These are phyloP conservation scores for Scutellaria baicalensis DNA, from an alignment of 257 asterid species.

Conservation along the genomic window DNA sequence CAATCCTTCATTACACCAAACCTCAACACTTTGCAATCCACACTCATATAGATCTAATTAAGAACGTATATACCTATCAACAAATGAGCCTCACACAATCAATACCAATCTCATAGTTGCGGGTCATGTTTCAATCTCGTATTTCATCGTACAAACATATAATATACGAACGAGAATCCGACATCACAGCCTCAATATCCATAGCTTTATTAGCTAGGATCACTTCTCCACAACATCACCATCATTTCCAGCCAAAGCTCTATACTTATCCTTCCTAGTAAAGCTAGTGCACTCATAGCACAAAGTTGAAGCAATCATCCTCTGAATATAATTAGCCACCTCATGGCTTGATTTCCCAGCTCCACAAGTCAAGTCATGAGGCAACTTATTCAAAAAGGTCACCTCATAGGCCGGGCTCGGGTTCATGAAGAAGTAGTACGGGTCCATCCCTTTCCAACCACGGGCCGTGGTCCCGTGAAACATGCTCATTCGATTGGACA, in stretches of 20 bases:
- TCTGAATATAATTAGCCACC: constrained; percentile 71
- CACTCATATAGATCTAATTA: no score
- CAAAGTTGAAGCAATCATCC: constrained; percentile 50
- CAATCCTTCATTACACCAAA: background rate
- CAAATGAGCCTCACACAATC: no score
- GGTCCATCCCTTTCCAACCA: constrained; percentile 88
- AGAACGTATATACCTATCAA: no score
- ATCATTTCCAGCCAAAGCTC: constrained; percentile 74
- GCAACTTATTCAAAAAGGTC: constrained; percentile 57
- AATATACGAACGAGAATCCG: background rate
- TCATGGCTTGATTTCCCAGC: constrained; percentile 73
- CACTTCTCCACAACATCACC: constrained; percentile 42
- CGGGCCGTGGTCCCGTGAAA: constrained; percentile 85
- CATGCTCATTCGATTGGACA: constrained; percentile 58
- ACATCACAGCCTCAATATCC: constrained; percentile 30
- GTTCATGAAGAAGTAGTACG: constrained; percentile 81
- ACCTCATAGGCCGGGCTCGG: constrained; percentile 78
- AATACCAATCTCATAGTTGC: background rate
- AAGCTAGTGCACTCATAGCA: constrained; percentile 68
- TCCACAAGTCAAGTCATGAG: constrained; percentile 38
- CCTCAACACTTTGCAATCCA: background rate
- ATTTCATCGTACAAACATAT: background rate
- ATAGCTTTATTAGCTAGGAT: constrained; percentile 21
- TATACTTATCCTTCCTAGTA: constrained; percentile 82
- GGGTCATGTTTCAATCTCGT: background rate